These are phyloP conservation scores for Chlorella sp. DNA, from an alignment of 139 green algal genomes.

Conservation along the genomic window DNA sequence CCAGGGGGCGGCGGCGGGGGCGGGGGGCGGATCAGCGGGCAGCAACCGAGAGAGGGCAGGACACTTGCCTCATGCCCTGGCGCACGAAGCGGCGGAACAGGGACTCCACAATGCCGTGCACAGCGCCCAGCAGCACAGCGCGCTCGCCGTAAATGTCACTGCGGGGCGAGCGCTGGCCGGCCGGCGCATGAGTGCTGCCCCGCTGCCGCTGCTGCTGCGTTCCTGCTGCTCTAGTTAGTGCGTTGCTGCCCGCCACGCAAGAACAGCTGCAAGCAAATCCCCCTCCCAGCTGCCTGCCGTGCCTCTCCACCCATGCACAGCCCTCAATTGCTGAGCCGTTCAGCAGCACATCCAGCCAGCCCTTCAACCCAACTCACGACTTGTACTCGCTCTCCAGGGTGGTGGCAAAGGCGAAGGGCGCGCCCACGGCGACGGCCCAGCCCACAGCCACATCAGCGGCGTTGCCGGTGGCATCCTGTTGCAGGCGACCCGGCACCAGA, in stretches of 20 bases:
- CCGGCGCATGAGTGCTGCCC: background rate
- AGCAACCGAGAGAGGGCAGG: background rate
- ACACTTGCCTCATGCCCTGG: conserved; percentile 76
- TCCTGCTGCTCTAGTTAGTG: no score
- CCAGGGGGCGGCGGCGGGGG: background rate
- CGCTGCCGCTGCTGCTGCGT: background rate
- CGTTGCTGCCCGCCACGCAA: no score
- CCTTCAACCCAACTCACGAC: conserved; percentile 43
- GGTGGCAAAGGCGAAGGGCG: conserved; percentile 98
- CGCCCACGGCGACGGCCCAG: conserved; percentile 96
- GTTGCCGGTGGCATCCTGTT: conserved; percentile 91
- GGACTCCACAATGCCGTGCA: conserved; percentile 98
- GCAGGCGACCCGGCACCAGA: background rate
- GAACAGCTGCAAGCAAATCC: background rate
- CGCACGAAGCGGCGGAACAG: conserved; percentile 93
- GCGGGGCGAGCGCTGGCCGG: background rate
- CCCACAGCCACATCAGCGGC: conserved; percentile 97
- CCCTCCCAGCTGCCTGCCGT: no score
- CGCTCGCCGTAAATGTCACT: conserved; percentile 99
- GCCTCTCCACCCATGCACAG: no score
- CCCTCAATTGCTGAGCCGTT: no score
- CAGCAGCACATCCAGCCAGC: background rate
- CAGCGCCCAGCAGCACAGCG: conserved; percentile 96
- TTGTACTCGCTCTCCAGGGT: conserved; percentile 99
- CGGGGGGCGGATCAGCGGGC: background rate